Percentiles rank a stretch among this genome's conserved stretches.
phyloP scores from a whole-genome alignment of 2,329 filamentous ascomycete species.

The Penicillium sp. region DNA sequence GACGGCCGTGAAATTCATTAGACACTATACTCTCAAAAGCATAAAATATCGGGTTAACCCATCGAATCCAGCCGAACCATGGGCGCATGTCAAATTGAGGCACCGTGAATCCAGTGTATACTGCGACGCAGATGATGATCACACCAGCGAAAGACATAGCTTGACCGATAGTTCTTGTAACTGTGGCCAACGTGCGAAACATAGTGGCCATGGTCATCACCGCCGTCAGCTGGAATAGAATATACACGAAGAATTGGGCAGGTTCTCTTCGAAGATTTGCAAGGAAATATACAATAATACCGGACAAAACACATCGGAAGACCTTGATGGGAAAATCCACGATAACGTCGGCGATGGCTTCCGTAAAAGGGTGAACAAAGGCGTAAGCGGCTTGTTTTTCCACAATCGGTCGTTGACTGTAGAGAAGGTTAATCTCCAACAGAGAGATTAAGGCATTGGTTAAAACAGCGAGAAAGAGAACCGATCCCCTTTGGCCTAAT shows the following conservation, averaged over 20 bases:
- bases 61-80: slow-evolving; percentile 68
- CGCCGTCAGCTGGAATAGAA: not conserved
- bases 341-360: slow-evolving; percentile 57
- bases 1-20: slow-evolving; percentile 58
- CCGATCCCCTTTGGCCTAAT: slow-evolving; percentile 70
- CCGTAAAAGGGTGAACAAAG: slow-evolving; percentile 74
- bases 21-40: slow-evolving; percentile 61
- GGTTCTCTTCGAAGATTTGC: not conserved
- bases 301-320: not conserved
- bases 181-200: slow-evolving; percentile 59
- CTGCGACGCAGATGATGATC: slow-evolving; percentile 57
- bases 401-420: slow-evolving; percentile 66
- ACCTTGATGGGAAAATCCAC: slow-evolving; percentile 2
- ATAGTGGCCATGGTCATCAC: slow-evolving; percentile 58
- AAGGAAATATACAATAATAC: slow-evolving; percentile 1
- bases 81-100: slow-evolving; percentile 45
- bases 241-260: slow-evolving; percentile 1
- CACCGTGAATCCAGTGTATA: slow-evolving; percentile 66
- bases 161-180: slow-evolving; percentile 61
- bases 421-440: slow-evolving; percentile 1
- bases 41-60: slow-evolving; percentile 65
- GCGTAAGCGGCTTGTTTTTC: slow-evolving; percentile 89
- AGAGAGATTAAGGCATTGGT: slow-evolving; percentile 2
- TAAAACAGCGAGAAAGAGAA: slow-evolving; percentile 48
- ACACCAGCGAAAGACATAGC: slow-evolving; percentile 60